These are phyloP conservation scores for Hyphopichia pseudoburtonii DNA, from an alignment of 1,139 yeast genomes.

Conservation along the genomic window DNA sequence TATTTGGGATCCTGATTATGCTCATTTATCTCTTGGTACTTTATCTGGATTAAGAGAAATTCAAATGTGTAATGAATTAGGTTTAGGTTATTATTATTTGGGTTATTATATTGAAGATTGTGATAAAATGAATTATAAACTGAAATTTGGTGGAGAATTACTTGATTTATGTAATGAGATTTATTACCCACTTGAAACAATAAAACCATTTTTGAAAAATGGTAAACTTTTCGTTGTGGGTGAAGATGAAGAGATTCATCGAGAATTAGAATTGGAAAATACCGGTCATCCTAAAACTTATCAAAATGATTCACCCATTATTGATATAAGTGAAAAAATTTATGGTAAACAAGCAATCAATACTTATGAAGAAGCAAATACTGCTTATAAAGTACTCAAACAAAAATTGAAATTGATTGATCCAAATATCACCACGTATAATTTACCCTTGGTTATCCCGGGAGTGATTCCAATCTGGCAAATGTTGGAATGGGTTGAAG, in stretches of 20 bases:
- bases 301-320: constrained; percentile 10
- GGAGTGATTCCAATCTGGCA: constrained; percentile 54
- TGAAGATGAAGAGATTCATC: constrained; percentile 5
- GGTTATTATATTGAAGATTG: constrained; percentile 83
- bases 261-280: constrained; percentile 18
- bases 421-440: background rate
- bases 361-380: constrained; percentile 23
- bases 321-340: constrained; percentile 35
- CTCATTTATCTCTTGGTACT: constrained; percentile 72
- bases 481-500: constrained; percentile 27
- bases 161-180: constrained; percentile 52
- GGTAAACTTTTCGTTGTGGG: constrained; percentile 47
- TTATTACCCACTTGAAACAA: constrained; percentile 42
- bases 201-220: constrained; percentile 28
- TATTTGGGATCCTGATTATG: constrained; percentile 84
- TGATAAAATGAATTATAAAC: constrained; percentile 80
- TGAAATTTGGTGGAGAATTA: constrained; percentile 71
- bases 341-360: constrained; percentile 29
- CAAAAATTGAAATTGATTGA: background rate
- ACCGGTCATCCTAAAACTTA: constrained; percentile 17
- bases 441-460: constrained; percentile 48
- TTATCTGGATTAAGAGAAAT: constrained; percentile 75
- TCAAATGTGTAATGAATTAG: constrained; percentile 44
- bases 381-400: constrained; percentile 19
- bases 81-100: constrained; percentile 58